Base-by-base conservation (phyloP, 164 flowering plant genomes). In the Brasenia schreberi region DNA sequence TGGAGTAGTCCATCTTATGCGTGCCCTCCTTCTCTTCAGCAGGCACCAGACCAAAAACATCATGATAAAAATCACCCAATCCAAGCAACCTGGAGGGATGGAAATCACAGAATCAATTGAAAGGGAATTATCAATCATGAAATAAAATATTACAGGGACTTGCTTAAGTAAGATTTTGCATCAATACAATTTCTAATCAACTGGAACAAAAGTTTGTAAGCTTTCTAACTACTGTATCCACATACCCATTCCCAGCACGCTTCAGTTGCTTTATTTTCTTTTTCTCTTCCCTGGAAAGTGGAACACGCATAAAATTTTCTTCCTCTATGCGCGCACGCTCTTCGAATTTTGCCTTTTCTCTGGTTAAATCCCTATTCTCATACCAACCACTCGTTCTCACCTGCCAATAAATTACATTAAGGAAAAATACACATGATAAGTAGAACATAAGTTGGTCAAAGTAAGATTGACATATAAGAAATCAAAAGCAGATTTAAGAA, bases 221-320 rank as follows among this genome's bases (percentile, higher is more conserved):
- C 39, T 33, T 33, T 33, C 39, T 33, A 33, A 4, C 4, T 33
- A 33, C 39, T 33, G 39, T 33, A 33, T 33, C 39, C 39, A 33
- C 78, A 66, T 81, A 85, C 92, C 96, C 97, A 70, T 87, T 88
- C 79, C 92, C 81, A 33, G 91, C 84, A 68, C 84, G 88, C 77
- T 75, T 75, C 72, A 93, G 72, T 69, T 81, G 83, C 64, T 88
- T 90, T 69, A 81, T 82, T 76, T 65, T 77, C 86, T 79, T 81
- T 67, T 84, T 93, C 68, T 90, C 97, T 74, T 61, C 65, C 76
- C 76, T 93, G 7, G 97, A 80, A 63, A 87, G 67, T 60, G 93
- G 90, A 71, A 83, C 92, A 75, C 98, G 97, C 39, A 75, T 81
- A 44, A 90, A 90, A 17, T 77, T 82, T 53, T 93, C 96, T 77